Evolutionary conservation across 352 stramenopile species (phyloP), one percentile per base, ranked within the genome.

Genomic region (Globisporangium uncinulatum): DNA sequence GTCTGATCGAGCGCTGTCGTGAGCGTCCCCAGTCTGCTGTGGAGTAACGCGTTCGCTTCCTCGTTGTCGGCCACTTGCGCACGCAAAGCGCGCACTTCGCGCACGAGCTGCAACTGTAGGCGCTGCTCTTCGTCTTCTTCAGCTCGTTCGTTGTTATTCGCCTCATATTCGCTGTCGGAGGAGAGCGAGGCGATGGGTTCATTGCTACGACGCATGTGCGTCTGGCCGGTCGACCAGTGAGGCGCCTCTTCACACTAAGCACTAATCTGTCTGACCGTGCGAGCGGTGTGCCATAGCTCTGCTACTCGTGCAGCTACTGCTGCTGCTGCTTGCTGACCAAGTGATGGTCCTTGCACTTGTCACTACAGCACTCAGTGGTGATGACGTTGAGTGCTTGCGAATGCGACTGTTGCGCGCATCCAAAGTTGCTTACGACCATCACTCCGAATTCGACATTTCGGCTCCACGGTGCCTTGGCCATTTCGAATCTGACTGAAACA

Each of bases 1-100:
- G 75, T 87, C 58, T 85, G 75, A 10, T 59, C 69, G 19, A 89
- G 60, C 31, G 75, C 67, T 29, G 54, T 54, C 17, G 75, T 83
- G 36, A 89, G 59, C 19, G 56, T 52, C 15, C 48, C 19, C 44
- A 87, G 54, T 44, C 80, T 69, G 10, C 66, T 57, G 45, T 72
- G 59, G 51, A 90, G 52, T 37, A 71, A 36, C 5, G 43, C 37
- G 3, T 70, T 63, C 50, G 83, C 70, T 10, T 71, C 52, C 20
- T 87, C 62, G 15, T 65, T 71, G 20, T 54, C 66, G 9, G 39
- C 56, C 39, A 83, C 56, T 29, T 74, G 64, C 9, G 48, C 44
- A 1, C 66, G 77, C 39, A 84, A 50, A 34, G 60, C 49, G 15
- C 45, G 43, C 46, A 89, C 46, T 49, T 89, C 68, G 1, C 59